Evolutionary conservation across 2,329 filamentous ascomycete genomes (phyloP).

Genomic region (Botryotinia calthae): DNA sequence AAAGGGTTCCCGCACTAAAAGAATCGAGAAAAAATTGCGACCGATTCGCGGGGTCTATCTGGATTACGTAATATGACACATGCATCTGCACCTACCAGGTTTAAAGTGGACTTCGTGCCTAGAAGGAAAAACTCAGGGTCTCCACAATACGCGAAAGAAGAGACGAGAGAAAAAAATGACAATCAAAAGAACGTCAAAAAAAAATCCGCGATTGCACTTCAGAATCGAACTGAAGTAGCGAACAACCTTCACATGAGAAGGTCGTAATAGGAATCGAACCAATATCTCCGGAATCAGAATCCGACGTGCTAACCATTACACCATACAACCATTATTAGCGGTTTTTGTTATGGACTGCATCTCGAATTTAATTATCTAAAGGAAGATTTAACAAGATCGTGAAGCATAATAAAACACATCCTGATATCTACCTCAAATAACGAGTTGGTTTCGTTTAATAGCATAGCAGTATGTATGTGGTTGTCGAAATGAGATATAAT

Average conservation of each 20-base stretch:
- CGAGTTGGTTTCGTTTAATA: background rate
- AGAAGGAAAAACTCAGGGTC: background rate
- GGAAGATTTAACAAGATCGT: no score
- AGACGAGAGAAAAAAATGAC: background rate
- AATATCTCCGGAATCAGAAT: constrained; percentile 31
- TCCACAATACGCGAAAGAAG: background rate
- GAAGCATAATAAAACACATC: background rate
- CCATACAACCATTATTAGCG: constrained; percentile 13
- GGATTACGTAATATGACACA: constrained; percentile 6
- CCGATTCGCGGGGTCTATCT: constrained; percentile 8
- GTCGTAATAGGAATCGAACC: constrained; percentile 23
- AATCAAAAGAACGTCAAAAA: background rate
- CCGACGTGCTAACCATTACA: constrained; percentile 30
- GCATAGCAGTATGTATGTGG: background rate
- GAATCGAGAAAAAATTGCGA: background rate
- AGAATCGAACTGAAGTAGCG: constrained; percentile 4
- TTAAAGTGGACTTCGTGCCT: background rate
- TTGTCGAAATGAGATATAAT: background rate
- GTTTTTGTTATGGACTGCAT: background rate
- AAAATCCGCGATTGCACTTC: background rate
- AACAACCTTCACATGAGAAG: constrained; percentile 7
- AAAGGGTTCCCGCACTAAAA: background rate
- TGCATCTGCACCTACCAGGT: background rate
- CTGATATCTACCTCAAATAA: background rate
- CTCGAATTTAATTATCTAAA: no score